Evolutionary conservation across 768 basidiomycete genomes (phyloP).

Genomic region (Lentinula aciculospora): DNA sequence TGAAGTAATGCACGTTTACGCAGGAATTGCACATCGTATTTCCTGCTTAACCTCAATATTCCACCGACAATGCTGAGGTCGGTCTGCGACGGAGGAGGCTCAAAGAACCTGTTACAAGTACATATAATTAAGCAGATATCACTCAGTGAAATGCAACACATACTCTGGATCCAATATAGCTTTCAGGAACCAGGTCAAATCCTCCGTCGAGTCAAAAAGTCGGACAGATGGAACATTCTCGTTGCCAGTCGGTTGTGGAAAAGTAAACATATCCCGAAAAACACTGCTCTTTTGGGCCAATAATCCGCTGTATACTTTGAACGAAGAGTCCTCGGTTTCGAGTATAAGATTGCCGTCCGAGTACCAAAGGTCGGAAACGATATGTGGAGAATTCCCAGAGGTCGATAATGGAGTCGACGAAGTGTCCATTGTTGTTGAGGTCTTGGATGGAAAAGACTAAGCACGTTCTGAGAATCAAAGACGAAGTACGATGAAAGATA

Average conservation of each 20-base stretch:
- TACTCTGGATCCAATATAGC: slow-evolving; percentile 20
- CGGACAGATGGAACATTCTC: slow-evolving; percentile 23
- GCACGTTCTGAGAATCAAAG: too few species aligned
- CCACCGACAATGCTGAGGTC: slow-evolving; percentile 24
- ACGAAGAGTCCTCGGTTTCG: slow-evolving; percentile 26
- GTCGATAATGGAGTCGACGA: background rate
- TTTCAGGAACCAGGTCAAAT: slow-evolving; percentile 27
- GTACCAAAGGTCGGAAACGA: slow-evolving; percentile 22
- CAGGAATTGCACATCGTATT: slow-evolving; percentile 32
- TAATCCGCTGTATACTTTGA: slow-evolving; percentile 29
- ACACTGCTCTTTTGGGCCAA: slow-evolving; percentile 28
- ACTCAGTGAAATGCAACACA: background rate
- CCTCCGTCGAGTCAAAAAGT: slow-evolving; percentile 26
- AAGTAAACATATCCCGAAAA: slow-evolving; percentile 32
- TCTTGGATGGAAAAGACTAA: background rate
- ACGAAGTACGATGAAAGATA: too few species aligned
- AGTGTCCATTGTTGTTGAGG: background rate
- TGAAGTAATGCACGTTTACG: slow-evolving; percentile 26
- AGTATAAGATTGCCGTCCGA: slow-evolving; percentile 37
- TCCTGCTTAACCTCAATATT: slow-evolving; percentile 31
- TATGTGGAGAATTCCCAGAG: background rate
- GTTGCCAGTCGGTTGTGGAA: slow-evolving; percentile 27
- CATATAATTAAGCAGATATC: background rate
- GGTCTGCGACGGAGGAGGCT: slow-evolving; percentile 26
- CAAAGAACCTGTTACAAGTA: slow-evolving; percentile 22